These are phyloP conservation scores for Musa acuminata DNA, from an alignment of 176 grass and related monocot species.

Conservation along the genomic window DNA sequence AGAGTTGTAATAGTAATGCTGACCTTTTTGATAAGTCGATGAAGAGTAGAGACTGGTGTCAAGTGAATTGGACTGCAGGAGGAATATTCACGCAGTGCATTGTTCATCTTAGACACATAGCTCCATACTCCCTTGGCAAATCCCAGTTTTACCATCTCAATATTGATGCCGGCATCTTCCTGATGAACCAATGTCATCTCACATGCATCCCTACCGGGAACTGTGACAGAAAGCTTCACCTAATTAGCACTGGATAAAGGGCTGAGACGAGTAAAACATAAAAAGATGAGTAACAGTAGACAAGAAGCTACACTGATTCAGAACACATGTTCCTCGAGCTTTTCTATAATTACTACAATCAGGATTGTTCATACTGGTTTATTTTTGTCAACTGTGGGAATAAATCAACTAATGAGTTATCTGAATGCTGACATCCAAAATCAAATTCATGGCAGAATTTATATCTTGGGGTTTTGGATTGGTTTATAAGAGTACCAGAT, in stretches of 20 bases:
- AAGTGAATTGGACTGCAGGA: conserved; percentile 20
- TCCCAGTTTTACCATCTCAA: conserved; percentile 83
- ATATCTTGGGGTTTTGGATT: too few relatives aligned
- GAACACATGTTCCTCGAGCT: too few relatives aligned
- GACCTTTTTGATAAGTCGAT: conserved; percentile 62
- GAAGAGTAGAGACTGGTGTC: conserved; percentile 49
- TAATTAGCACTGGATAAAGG: background rate
- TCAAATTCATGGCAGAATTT: too few relatives aligned
- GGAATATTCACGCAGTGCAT: conserved; percentile 64
- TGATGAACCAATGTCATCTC: conserved; percentile 78
- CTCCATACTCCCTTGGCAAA: conserved; percentile 92
- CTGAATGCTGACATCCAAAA: too few relatives aligned
- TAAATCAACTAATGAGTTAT: too few relatives aligned
- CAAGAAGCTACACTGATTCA: too few relatives aligned
- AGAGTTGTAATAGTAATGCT: background rate
- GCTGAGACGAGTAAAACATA: background rate
- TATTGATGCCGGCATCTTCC: conserved; percentile 82
- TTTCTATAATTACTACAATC: too few relatives aligned
- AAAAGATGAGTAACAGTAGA: background rate
- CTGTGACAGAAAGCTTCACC: conserved; percentile 26
- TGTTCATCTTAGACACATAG: conserved; percentile 89
- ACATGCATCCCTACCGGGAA: conserved; percentile 73
- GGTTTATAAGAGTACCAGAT: too few relatives aligned
- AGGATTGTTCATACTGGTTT: too few relatives aligned
- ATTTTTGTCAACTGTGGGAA: too few relatives aligned